Evolutionary conservation across 768 basidiomycete genomes (phyloP), one percentile per base, ranked within the genome.

Genomic region (Leccinum imitatum): DNA sequence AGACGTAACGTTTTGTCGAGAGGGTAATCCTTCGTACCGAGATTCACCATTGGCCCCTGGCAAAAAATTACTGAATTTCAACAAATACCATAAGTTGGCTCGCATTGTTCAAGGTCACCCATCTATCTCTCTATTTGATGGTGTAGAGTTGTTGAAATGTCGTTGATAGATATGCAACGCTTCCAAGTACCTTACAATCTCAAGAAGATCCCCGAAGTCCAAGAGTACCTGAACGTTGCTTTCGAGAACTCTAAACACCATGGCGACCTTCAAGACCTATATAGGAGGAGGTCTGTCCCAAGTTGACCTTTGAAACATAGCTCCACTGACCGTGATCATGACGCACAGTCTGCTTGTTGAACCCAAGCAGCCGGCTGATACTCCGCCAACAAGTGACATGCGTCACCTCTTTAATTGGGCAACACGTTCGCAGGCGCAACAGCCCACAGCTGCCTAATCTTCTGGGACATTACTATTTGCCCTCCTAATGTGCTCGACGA

Each of bases 1-100:
- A 10, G 94, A 95, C 73, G 82, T 97, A 60, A 98, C 94, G 6
- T 98, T 98, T 75, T 96, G 93, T 70, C 86, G 91, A 44, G 96
- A 98, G 69, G 96, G 96, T 19, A 98, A 98, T 71, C 89, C 92
- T 15, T 89, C 91, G 14, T 80, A 89, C 66, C 84, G 96, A 64
- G 83, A 86, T 15, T 91, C 95, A 6, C 91, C 94, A 0, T 73
- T 84, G 58, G 86, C 86, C 56, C 80, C 89, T 1, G 82, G 82
- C 59, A 87, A 91, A 75, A 90, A 87, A 66, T 76, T 99, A 41
- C 81, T 98, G 71, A 99, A 99, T 75, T 95, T 97, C 69, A 96
- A 95, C 75, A 96, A 97, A 74, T 98, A 97, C 67, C 90, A 91
- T 69, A 96, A 93, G 71, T 81, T 95, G 59, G 89, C 89, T 35